Evolutionary conservation across 495 filamentous ascomycete species (phyloP), one percentile per base, ranked within the genome.

Genomic region (Paragyromitra xinjiangensis): DNA sequence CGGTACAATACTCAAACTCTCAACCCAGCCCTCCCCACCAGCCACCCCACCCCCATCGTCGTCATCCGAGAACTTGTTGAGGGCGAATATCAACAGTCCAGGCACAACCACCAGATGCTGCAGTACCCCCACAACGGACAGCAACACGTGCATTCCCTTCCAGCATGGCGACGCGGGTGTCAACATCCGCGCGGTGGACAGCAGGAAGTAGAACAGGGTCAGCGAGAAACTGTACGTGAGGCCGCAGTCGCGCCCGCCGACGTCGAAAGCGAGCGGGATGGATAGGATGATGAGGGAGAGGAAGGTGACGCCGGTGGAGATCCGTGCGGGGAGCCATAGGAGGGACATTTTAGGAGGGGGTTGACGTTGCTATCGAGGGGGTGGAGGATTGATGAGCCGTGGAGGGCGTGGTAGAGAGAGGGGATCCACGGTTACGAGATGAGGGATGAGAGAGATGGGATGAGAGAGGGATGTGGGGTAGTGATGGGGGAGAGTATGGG

Each of bases 221-320:
- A 99, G 88, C 12, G 93, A 89, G 51, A 97, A 88, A 77, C 93
- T 97, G 85, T 93, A 98, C 79, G 93, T 94, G 79, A 99, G 88
- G 78, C 95, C 95, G 83, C 93, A 94, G 75, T 94, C 93, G 83
- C 94, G 90, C 64, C 95, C 95, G 83, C 95, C 95, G 81, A 99
- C 94, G 87, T 99, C 95, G 84, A 98, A 99, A 77, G 95, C 91
- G 69, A 99, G 89, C 71, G 95, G 95, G 83, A 98, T 93, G 64
- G 93, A 95, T 80, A 97, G 90, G 82, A 99, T 90, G 83, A 95
- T 93, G 84, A 91, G 90, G 83, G 91, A 86, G 78, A 99, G 89
- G 85, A 97, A 97, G 84, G 92, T 83, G 82, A 90, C 87, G 84
- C 79, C 79, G 42, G 80, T 69, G 11, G 55, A 69, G 50, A 78